Conservation (phyloP, 208 protist species). For the Zelonia costaricensis region DNA sequence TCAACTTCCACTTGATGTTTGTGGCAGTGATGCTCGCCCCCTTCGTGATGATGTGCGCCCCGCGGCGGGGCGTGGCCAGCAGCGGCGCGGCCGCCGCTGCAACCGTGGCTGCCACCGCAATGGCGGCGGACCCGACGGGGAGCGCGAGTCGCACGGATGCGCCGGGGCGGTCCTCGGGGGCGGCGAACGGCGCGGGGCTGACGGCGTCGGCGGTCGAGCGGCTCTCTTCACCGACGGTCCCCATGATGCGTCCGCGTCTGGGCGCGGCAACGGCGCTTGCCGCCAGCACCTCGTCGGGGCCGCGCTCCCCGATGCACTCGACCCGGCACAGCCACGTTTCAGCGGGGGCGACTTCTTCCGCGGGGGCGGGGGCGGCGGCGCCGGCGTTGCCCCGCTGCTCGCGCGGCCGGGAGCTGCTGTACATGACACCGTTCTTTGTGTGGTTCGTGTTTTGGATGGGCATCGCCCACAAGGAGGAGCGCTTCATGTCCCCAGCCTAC, state of each 20-base stretch:
- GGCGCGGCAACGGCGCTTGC: not conserved
- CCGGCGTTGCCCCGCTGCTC: conserved; percentile 8
- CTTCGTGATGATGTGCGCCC: conserved; percentile 30
- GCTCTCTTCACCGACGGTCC: not conserved
- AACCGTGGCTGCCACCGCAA: too few relatives aligned
- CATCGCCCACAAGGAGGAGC: conserved; percentile 96
- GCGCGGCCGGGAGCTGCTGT: conserved; percentile 45
- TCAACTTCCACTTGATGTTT: conserved; percentile 95
- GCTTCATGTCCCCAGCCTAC: conserved; percentile 94
- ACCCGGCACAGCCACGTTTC: not conserved
- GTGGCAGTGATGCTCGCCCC: conserved; percentile 53
- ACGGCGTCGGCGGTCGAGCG: too few relatives aligned
- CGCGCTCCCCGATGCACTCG: conserved; percentile 4
- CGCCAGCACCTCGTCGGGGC: not conserved
- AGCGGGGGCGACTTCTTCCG: not conserved
- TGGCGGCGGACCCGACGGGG: too few relatives aligned
- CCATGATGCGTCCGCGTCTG: not conserved
- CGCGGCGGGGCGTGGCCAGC: not conserved
- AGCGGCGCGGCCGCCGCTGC: too few relatives aligned
- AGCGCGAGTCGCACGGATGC: conserved; percentile 1
- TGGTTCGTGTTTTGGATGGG: conserved; percentile 89
- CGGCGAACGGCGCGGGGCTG: too few relatives aligned
- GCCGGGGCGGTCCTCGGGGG: not conserved
- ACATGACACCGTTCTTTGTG: conserved; percentile 81
- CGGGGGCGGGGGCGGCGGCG: not conserved